Percentiles rank a stretch among this genome's conserved stretches.
Conservation (phyloP, 2,329 filamentous ascomycete species). For the Ilyonectria mors-panacis region DNA sequence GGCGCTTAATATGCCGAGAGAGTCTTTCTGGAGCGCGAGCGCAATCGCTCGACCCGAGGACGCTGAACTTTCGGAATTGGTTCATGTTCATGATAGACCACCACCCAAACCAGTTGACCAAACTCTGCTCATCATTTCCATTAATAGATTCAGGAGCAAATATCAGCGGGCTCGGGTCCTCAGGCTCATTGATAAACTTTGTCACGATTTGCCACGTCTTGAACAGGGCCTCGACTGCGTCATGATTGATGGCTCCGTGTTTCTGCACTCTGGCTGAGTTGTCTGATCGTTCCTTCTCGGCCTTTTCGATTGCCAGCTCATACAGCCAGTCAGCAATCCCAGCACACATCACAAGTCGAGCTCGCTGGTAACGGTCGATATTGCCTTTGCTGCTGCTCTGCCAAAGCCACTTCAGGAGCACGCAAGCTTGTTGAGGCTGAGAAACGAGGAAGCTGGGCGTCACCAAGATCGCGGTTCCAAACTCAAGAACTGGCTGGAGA, state of each 20-base stretch:
- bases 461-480: slow-evolving; percentile 55
- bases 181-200: slow-evolving; percentile 31
- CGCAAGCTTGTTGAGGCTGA: slow-evolving; percentile 53
- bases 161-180: slow-evolving; percentile 54
- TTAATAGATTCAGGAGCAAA: slow-evolving; percentile 66
- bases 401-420: slow-evolving; percentile 56
- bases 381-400: slow-evolving; percentile 39
- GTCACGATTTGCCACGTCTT: slow-evolving; percentile 44
- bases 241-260: slow-evolving; percentile 4
- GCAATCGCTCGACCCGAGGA: slow-evolving; percentile 64
- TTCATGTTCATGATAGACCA: slow-evolving; percentile 68
- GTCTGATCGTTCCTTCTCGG: slow-evolving; percentile 3
- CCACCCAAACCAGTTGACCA: slow-evolving; percentile 75
- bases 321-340: slow-evolving; percentile 50
- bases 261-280: background rate
- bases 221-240: slow-evolving; percentile 37
- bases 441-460: slow-evolving; percentile 60
- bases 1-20: slow-evolving; percentile 42
- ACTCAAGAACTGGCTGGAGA: slow-evolving; percentile 50
- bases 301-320: slow-evolving; percentile 45
- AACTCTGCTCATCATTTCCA: slow-evolving; percentile 72
- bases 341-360: slow-evolving; percentile 51
- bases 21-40: slow-evolving; percentile 33
- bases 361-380: slow-evolving; percentile 26
- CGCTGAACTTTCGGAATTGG: slow-evolving; percentile 67